Evolutionary conservation across 225 moss, liverwort and hornwort species (phyloP).

Genomic region (Thuidium tamariscinum): DNA sequence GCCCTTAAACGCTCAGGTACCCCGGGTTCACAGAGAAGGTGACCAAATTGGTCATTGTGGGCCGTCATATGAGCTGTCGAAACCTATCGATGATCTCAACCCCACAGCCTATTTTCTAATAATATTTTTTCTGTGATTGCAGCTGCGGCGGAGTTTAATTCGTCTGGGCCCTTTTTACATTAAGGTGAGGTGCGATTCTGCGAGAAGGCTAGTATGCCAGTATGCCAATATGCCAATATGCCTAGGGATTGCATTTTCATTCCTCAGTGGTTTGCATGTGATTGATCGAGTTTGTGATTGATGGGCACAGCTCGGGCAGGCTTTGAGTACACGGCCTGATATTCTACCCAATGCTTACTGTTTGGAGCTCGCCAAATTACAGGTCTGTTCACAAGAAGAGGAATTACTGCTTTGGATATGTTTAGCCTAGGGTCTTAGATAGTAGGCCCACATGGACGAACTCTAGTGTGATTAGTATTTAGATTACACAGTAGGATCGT

Average conservation of each 20-base stretch:
- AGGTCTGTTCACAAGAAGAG: constrained; percentile 22
- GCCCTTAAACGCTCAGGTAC: background rate
- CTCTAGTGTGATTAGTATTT: background rate
- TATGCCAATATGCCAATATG: background rate
- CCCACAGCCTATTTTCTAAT: background rate
- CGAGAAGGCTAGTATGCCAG: background rate
- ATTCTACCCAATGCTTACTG: constrained; percentile 71
- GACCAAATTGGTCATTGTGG: background rate
- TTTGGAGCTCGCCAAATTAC: constrained; percentile 75
- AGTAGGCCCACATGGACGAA: background rate
- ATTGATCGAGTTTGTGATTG: constrained; percentile 8
- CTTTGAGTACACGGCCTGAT: constrained; percentile 81
- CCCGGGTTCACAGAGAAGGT: background rate
- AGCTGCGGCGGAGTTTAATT: constrained; percentile 21
- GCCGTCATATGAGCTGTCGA: background rate
- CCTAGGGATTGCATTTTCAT: background rate
- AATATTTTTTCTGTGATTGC: background rate
- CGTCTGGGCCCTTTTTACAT: constrained; percentile 80
- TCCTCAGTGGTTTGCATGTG: background rate
- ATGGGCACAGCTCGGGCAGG: constrained; percentile 65
- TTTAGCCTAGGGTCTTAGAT: background rate
- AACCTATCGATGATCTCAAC: background rate
- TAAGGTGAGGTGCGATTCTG: constrained; percentile 23
- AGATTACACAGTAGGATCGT: background rate
- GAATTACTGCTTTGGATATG: background rate